Evolutionary conservation across 2,329 filamentous ascomycete species (phyloP), one percentile per base, ranked within the genome.

Genomic region (Claviceps sp.): DNA sequence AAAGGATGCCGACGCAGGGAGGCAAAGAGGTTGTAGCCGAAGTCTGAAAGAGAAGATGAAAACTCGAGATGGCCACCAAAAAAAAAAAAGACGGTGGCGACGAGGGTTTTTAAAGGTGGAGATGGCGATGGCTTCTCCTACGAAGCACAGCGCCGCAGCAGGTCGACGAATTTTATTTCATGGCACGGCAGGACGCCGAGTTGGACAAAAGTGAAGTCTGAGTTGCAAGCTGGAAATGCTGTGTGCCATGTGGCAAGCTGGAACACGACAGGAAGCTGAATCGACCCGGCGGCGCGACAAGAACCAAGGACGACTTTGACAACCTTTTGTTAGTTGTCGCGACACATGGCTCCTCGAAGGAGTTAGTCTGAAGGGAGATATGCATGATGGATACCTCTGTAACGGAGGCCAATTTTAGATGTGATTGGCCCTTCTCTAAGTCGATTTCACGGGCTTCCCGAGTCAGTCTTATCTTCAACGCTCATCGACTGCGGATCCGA

Each of bases 401-500:
- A 40, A 20, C 16, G 34, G 18, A 44, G 6, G 20, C 20, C 14
- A 7, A 14, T 16, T 26, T 16, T 6, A 22, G 20, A 16, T 14
- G 37, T 46, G 44, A 46, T 30, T 37, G 30, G 45, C 44, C n/a
- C n/a, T 38, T 13, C 37, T 42, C 30, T 18, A 16, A 16, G 37
- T 24, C 20, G 38, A 30, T 24, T 24, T n/a, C 42, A 24, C 20
- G 14, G 20, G 4, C 9, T 45, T 37, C 9, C 34, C 30, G 41
- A 46, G 11, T 50, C 47, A 42, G 47, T 50, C 37, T 42, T 38
- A 52, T 52, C 50, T 47, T 48, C 38, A 37, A 48, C 45, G 13
- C 47, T 9, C 34, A 26, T 37, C 49, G 24, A 34, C 26, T 43
- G 24, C 48, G 18, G 22, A 40, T 42, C 48, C 38, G 16, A 43